phyloP scores from a whole-genome alignment of 148 eudicot species.

The Agrostemma githago region DNA sequence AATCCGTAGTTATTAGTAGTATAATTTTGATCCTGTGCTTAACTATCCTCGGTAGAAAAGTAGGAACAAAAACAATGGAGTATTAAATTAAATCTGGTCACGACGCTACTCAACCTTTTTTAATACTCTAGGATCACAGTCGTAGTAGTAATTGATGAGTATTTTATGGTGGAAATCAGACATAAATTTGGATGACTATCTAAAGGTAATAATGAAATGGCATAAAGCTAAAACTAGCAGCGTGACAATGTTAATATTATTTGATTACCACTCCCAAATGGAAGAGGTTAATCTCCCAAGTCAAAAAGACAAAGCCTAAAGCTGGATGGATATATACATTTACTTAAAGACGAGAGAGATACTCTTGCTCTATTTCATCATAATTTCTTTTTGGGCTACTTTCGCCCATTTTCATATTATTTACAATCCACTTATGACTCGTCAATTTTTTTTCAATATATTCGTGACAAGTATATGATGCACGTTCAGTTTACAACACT shows the following conservation, averaged over 20 bases:
- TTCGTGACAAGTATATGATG: background rate
- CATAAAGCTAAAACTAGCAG: slow-evolving; percentile 14
- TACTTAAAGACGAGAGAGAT: slow-evolving; percentile 1
- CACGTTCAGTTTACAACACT: no score
- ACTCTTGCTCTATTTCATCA: background rate
- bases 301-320: slow-evolving; percentile 23
- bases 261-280: background rate
- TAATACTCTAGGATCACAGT: no score
- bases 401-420: slow-evolving; percentile 20
- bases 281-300: slow-evolving; percentile 10
- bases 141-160: no score
- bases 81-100: no score
- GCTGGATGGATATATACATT: background rate
- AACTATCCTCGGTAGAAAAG: no score
- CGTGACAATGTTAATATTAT: slow-evolving; percentile 5
- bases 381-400: background rate
- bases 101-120: no score
- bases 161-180: background rate
- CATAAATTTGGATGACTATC: background rate
- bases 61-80: no score
- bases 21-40: no score
- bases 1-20: no score
- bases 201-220: background rate
- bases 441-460: background rate
- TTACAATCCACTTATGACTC: background rate